phyloP scores from a whole-genome alignment of 805 yeast genomes.

The Cyberlindnera xylosilytica region DNA sequence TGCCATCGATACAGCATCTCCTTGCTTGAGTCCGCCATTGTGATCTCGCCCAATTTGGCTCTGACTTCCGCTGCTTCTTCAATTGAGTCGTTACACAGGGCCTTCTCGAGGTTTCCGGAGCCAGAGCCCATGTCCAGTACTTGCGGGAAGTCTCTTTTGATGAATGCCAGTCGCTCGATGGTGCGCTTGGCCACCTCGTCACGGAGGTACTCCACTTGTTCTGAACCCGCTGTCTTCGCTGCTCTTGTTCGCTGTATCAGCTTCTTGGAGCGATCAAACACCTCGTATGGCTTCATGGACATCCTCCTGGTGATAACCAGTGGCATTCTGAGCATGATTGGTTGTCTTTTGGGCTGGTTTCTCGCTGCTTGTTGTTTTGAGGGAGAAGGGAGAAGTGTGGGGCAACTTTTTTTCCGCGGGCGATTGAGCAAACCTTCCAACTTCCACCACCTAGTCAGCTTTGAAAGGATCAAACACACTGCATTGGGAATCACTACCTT shows the following conservation, averaged over 20 bases:
- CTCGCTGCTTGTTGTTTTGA: no score
- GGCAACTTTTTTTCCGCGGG: no score
- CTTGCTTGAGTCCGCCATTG: conserved; percentile 65
- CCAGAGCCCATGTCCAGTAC: conserved; percentile 74
- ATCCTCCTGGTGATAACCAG: background rate
- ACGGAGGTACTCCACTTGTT: conserved; percentile 66
- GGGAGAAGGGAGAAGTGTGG: no score
- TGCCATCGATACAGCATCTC: conserved; percentile 52
- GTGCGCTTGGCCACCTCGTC: conserved; percentile 72
- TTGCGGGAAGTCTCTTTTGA: conserved; percentile 57
- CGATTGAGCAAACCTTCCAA: no score
- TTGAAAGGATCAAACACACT: no score
- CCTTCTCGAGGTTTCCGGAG: conserved; percentile 57
- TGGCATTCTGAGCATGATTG: background rate
- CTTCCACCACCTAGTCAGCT: no score
- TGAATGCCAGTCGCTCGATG: conserved; percentile 70
- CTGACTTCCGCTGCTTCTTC: conserved; percentile 53
- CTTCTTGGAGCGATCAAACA: conserved; percentile 65
- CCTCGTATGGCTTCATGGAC: conserved; percentile 31
- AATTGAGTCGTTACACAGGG: conserved; percentile 28
- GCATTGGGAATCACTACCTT: no score
- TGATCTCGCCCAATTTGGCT: conserved; percentile 44
- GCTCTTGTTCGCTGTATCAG: conserved; percentile 52
- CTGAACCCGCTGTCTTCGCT: conserved; percentile 45
- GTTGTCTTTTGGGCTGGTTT: no score